These are phyloP conservation scores for Neospermospora avenae DNA, from an alignment of 2,329 filamentous ascomycete species.

Conservation along the genomic window DNA sequence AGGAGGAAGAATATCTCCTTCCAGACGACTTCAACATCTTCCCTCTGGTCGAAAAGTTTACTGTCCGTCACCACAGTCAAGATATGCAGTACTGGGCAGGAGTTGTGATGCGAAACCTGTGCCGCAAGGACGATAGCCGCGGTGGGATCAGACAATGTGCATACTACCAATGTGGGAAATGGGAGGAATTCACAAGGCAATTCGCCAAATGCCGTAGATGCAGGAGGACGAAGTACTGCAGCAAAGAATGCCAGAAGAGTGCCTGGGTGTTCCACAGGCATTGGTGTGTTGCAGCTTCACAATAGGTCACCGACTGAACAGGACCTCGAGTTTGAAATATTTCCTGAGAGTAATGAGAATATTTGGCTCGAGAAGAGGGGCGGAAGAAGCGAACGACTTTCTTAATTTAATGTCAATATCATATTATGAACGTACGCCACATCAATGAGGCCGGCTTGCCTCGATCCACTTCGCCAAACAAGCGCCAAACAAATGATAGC, in stretches of 20 bases:
- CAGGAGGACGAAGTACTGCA: constrained; percentile 97
- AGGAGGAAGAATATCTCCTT: constrained; percentile 77
- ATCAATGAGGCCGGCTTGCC: constrained; percentile 18
- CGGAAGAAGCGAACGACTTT: constrained; percentile 23
- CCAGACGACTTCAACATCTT: constrained; percentile 98
- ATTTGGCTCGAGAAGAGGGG: constrained; percentile 14
- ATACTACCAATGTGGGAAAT: constrained; percentile 97
- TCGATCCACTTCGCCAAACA: constrained; percentile 21
- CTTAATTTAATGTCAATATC: constrained; percentile 28
- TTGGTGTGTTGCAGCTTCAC: constrained; percentile 79
- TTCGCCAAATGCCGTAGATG: constrained; percentile 98
- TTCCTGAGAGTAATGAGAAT: constrained; percentile 11
- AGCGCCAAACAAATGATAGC: no score
- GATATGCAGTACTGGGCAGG: constrained; percentile 99
- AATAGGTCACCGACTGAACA: constrained; percentile 17
- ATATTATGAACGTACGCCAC: constrained; percentile 14
- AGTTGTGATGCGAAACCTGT: constrained; percentile 97
- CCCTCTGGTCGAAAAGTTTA: constrained; percentile 96
- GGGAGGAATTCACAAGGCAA: constrained; percentile 94
- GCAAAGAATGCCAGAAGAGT: constrained; percentile 98
- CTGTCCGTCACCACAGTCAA: constrained; percentile 87
- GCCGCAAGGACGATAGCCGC: constrained; percentile 91
- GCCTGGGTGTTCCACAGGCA: constrained; percentile 98
- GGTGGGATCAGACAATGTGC: constrained; percentile 96
- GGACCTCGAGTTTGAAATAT: neutral